phyloP scores from a whole-genome alignment of 2,329 filamentous ascomycete genomes.

The Diaporthe aspalathi region DNA sequence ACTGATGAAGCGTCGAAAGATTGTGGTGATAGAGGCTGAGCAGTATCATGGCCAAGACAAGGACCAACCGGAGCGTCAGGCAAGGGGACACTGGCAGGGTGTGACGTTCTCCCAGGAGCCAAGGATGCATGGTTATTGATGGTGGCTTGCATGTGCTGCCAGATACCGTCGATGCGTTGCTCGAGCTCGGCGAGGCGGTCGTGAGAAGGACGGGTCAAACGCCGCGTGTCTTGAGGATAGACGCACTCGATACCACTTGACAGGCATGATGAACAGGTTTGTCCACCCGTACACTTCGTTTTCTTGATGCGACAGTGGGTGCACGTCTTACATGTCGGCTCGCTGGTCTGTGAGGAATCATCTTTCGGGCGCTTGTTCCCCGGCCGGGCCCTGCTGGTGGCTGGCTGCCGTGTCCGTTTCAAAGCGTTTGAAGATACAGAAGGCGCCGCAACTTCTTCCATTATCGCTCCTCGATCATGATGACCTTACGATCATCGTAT shows the following conservation, averaged over 20 bases:
- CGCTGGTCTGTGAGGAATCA: not conserved
- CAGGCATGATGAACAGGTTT: slow-evolving; percentile 3
- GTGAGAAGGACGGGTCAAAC: not conserved
- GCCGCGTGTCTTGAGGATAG: not conserved
- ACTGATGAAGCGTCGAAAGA: not conserved
- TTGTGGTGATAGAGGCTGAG: slow-evolving; percentile 3
- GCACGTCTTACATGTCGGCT: slow-evolving; percentile 6
- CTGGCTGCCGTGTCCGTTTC: slow-evolving; percentile 9
- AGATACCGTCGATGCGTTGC: slow-evolving; percentile 9
- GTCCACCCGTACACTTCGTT: not conserved
- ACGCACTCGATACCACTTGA: slow-evolving; percentile 3
- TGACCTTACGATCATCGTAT: slow-evolving; percentile 4
- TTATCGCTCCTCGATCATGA: not conserved
- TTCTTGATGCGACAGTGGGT: slow-evolving; percentile 6
- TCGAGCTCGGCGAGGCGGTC: not conserved
- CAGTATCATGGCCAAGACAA: not conserved
- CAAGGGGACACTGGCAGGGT: not conserved
- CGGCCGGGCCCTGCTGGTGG: not conserved
- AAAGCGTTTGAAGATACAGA: not conserved
- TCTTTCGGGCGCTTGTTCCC: not conserved
- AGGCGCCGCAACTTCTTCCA: not conserved
- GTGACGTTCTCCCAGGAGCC: not conserved
- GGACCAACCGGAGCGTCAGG: not conserved
- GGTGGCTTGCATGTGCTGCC: slow-evolving; percentile 9
- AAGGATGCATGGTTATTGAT: not conserved